Conservation (phyloP, 257 asterid species). For the Fraxinus anomala region DNA sequence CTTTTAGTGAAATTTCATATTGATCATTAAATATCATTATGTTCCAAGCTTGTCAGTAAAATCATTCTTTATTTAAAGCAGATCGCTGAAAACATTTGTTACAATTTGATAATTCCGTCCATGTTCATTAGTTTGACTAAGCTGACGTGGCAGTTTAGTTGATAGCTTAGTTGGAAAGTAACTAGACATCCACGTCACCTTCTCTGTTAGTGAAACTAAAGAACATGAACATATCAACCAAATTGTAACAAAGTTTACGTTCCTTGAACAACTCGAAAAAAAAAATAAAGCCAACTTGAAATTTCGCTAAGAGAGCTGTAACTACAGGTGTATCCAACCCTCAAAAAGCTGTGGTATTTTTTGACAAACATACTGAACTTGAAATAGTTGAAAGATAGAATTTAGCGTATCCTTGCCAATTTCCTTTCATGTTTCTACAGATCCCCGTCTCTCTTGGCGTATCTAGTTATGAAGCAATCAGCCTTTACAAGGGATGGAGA, state of each 20-base stretch:
- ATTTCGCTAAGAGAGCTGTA: neutral
- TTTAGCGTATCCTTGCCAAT: neutral
- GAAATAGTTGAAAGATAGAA: neutral
- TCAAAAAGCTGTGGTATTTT: neutral
- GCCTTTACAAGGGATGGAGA: slow-evolving; percentile 86
- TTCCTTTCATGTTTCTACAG: slow-evolving; percentile 37
- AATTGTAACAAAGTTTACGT: neutral
- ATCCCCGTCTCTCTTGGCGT: slow-evolving; percentile 80
- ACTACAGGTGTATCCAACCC: neutral
- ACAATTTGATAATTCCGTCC: neutral
- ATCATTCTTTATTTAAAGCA: neutral
- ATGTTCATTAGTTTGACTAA: neutral
- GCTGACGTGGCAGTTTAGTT: neutral
- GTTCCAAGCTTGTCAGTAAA: neutral
- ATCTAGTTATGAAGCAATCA: slow-evolving; percentile 62
- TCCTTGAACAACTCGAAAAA: neutral
- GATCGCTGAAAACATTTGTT: neutral
- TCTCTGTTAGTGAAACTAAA: neutral
- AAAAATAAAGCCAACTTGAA: neutral
- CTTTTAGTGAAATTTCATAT: neutral
- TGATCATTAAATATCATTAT: neutral
- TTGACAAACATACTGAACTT: neutral
- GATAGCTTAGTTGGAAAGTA: neutral
- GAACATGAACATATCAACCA: neutral
- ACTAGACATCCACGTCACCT: neutral